Evolutionary conservation across 176 grass and related monocot genomes (phyloP), one percentile per base, ranked within the genome.

Genomic region (Oropetium thomaeum): DNA sequence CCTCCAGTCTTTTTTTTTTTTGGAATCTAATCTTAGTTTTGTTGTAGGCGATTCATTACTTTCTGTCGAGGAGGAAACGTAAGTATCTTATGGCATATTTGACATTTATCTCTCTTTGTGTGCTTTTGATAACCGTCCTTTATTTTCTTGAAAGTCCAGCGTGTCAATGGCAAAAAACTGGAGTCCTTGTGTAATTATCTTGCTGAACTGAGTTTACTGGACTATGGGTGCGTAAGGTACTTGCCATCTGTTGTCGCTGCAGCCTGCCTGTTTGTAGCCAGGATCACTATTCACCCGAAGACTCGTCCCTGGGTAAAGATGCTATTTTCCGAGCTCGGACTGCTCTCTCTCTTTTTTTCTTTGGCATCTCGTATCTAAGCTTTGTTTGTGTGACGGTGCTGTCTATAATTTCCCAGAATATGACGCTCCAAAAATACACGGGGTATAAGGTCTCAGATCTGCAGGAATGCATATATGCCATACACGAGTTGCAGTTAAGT

Each of bases 161-260:
- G 16, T 58, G n/a, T 26, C 65, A 72, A 10, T 9, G 32, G 49
- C 29, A 38, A 34, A 73, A 71, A 32, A 25, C 55, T 89, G 70
- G 86, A 86, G 51, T 80, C 76, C 19, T 30, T 81, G 80, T 62
- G 63, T 8, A 78, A 47, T 63, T 92, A 89, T 66, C 90, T 92
- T 20, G 90, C 83, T n/a, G 90, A 92, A 34, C 73, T 89, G 77
- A 92, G 86, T 66, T 81, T 92, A 75, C 10, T 86, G 28, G 90
- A 92, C 71, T 77, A 83, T 5, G 76, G 71, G 25, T 89, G 83
- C 25, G 44, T 89, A 58, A 78, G 32, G 71, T 92, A 86, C 47
- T 69, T 89, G 28, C 83, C 86, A 69, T 92, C 90, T 29, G 38
- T 74, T 45, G 44, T 70, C 49, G 90, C 86, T 77, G 90, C 90